Evolutionary conservation across 768 basidiomycete species (phyloP), one percentile per base, ranked within the genome.

Genomic region (Kwoniella shandongensis): DNA sequence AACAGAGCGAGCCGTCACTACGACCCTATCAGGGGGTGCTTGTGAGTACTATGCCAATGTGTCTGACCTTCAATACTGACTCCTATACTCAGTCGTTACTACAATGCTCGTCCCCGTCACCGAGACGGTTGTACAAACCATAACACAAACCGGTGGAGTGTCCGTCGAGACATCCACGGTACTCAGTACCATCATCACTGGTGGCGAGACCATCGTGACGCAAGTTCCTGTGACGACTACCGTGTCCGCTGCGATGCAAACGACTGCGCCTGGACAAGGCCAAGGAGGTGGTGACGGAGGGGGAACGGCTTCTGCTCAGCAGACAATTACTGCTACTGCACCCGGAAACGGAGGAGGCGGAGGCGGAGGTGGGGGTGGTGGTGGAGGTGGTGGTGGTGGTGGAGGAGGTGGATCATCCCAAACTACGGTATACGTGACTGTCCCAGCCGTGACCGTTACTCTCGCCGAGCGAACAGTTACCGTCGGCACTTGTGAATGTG

Each of bases 211-310:
- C 25, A 27, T 44, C n/a, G 50, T 32, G 18, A 44, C 29, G 6
- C 18, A 4, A 3, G 39, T 58, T 2, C 61, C 56, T 1, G 51
- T 58, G 17, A 62, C 61, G 12, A 46, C 25, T 13, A 62, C 56
- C 18, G 48, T 41, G 10, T 3, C 49, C 6, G 4, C 18, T 6
- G 41, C 35, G 15, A 22, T 22, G 4, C 6, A 39, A 2, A 29
- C 13, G 27, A 30, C 27, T 26, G 39, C 30, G 11, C 27, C 48
- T 7, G 32, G 11, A 13, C 23, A 15, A 18, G 36, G 26, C 38
- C 13, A 5, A 15, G 51, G 18, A 35, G 17, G 18, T 4, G 51
- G 51, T 41, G 20, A 10, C 4, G 51, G 51, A 50, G 32, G 32
- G 32, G 40, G 40, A n/a, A n/a, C 40, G 6, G 40, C 40, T 23